Percentiles rank a stretch among this genome's conserved stretches.
Conservation (phyloP, 1,139 yeast species). For the Chernovozyma sophiae-reginae region DNA sequence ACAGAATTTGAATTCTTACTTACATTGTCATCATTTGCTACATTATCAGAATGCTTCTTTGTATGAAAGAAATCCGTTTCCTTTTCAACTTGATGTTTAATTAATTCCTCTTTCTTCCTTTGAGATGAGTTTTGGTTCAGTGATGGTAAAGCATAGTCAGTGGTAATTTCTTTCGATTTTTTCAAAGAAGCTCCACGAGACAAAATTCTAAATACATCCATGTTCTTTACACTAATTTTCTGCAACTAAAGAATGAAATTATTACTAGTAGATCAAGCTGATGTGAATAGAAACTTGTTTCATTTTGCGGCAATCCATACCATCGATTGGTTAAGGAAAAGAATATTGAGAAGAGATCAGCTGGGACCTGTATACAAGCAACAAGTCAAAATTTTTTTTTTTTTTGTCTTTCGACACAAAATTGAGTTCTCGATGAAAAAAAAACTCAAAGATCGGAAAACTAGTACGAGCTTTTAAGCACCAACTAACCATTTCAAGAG, state of each 20-base stretch:
- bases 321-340: too few species aligned
- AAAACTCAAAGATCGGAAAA: background rate
- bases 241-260: too few species aligned
- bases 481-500: too few species aligned
- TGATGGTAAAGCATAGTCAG: conserved; percentile 45
- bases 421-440: background rate
- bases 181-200: conserved; percentile 81
- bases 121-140: conserved; percentile 14
- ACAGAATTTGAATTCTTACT: conserved; percentile 10
- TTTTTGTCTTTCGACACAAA: too few species aligned
- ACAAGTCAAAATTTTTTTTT: too few species aligned
- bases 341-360: too few species aligned
- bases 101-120: conserved; percentile 30
- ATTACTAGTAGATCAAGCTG: too few species aligned
- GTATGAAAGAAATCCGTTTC: conserved; percentile 73
- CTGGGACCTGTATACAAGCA: too few species aligned
- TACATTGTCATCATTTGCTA: conserved; percentile 8
- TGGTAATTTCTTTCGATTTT: conserved; percentile 41
- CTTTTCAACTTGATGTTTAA: conserved; percentile 46
- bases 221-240: too few species aligned
- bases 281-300: too few species aligned
- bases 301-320: too few species aligned
- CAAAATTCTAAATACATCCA: conserved; percentile 88
- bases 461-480: background rate
- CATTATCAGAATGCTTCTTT: conserved; percentile 33